Percentiles rank a stretch among this genome's conserved stretches.
Conservation (phyloP, 768 basidiomycete genomes). For the Cubamyces lactineus region DNA sequence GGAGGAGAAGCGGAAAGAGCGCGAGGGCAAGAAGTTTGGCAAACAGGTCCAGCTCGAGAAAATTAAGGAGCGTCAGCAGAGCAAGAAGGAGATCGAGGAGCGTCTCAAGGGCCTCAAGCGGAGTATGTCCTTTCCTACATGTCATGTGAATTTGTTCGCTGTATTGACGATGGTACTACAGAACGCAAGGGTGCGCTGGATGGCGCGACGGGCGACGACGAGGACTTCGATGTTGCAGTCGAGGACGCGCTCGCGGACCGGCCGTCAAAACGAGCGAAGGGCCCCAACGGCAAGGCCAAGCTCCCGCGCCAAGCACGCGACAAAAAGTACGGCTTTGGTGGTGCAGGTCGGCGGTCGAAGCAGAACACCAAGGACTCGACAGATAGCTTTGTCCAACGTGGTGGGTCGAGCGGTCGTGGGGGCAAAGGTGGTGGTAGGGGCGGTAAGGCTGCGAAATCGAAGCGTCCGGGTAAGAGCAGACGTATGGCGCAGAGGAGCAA, state of each 20-base stretch:
- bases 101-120: constrained; percentile 85
- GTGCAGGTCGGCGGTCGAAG: constrained; percentile 69
- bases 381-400: constrained; percentile 61
- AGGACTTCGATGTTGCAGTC: constrained; percentile 85
- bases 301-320: constrained; percentile 68
- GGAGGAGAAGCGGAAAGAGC: constrained; percentile 88
- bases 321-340: constrained; percentile 82
- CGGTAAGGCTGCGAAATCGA: constrained; percentile 41
- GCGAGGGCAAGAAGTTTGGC: constrained; percentile 97
- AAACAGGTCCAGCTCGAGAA: constrained; percentile 98
- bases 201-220: constrained; percentile 61
- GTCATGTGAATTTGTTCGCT: not conserved
- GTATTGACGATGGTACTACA: constrained; percentile 35
- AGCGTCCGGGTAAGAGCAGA: constrained; percentile 64
- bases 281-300: constrained; percentile 33
- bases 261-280: constrained; percentile 60
- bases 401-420: constrained; percentile 40
- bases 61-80: constrained; percentile 83
- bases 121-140: constrained; percentile 49
- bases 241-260: constrained; percentile 86
- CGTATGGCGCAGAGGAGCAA: constrained; percentile 45
- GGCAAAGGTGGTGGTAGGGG: constrained; percentile 31
- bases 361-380: constrained; percentile 83
- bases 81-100: constrained; percentile 93
- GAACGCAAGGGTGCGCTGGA: constrained; percentile 87